Base-by-base conservation (phyloP, 768 basidiomycete species). In the Suillus bovinus region DNA sequence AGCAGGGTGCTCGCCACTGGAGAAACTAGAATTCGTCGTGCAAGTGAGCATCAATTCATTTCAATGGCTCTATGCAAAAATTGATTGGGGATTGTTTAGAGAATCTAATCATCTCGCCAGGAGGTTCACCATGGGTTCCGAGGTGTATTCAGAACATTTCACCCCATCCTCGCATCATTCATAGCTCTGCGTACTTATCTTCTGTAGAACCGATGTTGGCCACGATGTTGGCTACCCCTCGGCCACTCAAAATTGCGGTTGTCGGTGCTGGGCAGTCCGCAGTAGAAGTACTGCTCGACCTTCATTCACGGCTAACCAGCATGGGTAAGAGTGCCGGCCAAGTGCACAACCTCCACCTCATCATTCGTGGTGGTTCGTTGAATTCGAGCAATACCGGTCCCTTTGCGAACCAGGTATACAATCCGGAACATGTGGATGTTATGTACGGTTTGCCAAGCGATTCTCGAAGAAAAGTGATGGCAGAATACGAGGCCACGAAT, bases 321-420 rank as follows among this genome's bases (percentile, higher is more conserved):
- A 70, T 81, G 57, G 67, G 75, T 24, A 66, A 69, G 24, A 53
- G 61, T 5, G 63, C 66, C 24, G 61, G 63, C 8, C 54, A 64
- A 2, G 64, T 65, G n/a, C 82, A 84, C 62, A 71, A 74, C 53
- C 66, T 85, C 50, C 79, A 85, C 57, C 78, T 85, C 69, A 77
- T 85, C 61, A 78, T 85, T 63, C 80, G 82, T 17, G 79, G 80
- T 66, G 82, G 82, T 16, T 78, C 79, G 0, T 67, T 84, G 50
- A 82, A 80, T 60, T 82, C 81, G 9, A 82, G 81, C 52, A 84
- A 85, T 61, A 82, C 82, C 61, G 79, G 81, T 1, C 81, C 81
- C 1, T 85, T 84, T 64, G 76, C 80, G 47, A 85, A 85, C 69
- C 82, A 83, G 64, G 80, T 84, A 7, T 85, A 84, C 64, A 81